phyloP scores from a whole-genome alignment of 371 early-diverging fungal genomes.

The Actinomortierella ambigua region DNA sequence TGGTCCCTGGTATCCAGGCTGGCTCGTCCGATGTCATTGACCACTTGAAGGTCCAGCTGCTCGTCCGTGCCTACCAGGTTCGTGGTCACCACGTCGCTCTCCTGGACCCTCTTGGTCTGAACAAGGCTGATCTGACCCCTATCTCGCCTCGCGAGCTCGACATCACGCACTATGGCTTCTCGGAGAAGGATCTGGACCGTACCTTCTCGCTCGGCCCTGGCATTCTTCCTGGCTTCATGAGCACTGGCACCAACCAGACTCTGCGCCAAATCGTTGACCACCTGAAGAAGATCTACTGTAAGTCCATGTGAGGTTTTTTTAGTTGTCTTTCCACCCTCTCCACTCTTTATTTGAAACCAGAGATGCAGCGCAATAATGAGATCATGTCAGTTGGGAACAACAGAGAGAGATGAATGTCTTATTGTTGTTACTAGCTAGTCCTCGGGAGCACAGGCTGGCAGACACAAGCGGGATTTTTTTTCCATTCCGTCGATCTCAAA shows the following conservation, averaged over 20 bases:
- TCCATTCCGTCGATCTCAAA: too few species aligned
- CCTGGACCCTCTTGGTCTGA: constrained; percentile 92
- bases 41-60: constrained; percentile 97
- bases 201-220: constrained; percentile 93
- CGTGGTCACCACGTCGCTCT: constrained; percentile 96
- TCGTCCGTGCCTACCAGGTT: constrained; percentile 96
- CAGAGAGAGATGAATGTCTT: too few species aligned
- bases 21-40: constrained; percentile 81
- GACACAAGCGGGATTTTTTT: neutral
- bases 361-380: neutral
- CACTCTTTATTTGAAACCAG: neutral
- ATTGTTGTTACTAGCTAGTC: too few species aligned
- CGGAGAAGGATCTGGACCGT: constrained; percentile 89
- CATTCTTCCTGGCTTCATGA: constrained; percentile 89
- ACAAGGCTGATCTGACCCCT: constrained; percentile 60
- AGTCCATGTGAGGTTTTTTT: constrained; percentile 44
- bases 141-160: constrained; percentile 85
- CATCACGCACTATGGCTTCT: constrained; percentile 90
- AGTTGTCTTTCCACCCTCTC: constrained; percentile 4
- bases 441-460: neutral
- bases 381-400: too few species aligned
- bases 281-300: constrained; percentile 88
- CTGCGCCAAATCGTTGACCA: constrained; percentile 88
- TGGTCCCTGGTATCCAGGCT: constrained; percentile 52
- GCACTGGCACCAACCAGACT: constrained; percentile 64